Conservation (phyloP, 352 stramenopile species). For the Saprolegnia parasitica region DNA sequence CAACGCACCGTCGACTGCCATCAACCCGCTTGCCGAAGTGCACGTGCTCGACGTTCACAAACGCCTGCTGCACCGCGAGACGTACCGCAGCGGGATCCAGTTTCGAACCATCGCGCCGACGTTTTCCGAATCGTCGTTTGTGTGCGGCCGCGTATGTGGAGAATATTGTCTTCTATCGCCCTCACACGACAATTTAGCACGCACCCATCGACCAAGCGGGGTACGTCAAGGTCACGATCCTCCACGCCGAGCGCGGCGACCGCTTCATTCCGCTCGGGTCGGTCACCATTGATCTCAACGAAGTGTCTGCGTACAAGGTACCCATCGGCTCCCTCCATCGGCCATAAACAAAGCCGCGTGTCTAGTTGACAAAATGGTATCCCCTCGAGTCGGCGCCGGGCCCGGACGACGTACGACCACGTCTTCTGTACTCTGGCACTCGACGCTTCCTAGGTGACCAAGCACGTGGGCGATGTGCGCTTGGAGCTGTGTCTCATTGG, state of each 20-base stretch:
- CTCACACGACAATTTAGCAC: conserved; percentile 30
- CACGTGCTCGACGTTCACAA: conserved; percentile 46
- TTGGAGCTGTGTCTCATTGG: conserved; percentile 51
- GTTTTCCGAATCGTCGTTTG: conserved; percentile 57
- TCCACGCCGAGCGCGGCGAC: conserved; percentile 51
- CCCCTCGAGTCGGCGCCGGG: conserved; percentile 39
- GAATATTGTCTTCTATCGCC: neutral
- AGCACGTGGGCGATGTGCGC: conserved; percentile 51
- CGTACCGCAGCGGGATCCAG: conserved; percentile 45
- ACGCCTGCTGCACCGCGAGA: conserved; percentile 43
- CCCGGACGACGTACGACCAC: conserved; percentile 32
- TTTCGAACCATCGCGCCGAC: conserved; percentile 52
- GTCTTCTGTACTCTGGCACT: neutral
- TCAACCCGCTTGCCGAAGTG: conserved; percentile 58
- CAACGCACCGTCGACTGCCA: conserved; percentile 31
- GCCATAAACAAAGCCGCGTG: neutral
- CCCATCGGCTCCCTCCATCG: conserved; percentile 23
- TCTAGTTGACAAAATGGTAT: conserved; percentile 40
- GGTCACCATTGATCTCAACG: conserved; percentile 44
- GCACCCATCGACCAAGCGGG: conserved; percentile 49
- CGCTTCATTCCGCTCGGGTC: conserved; percentile 54
- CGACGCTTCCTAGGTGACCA: conserved; percentile 27
- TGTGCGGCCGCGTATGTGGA: conserved; percentile 45
- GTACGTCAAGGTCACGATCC: conserved; percentile 46
- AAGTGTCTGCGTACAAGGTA: conserved; percentile 45